These are phyloP conservation scores for Rhizomucor pusillus DNA, from an alignment of 371 early-diverging fungal genomes.

Conservation along the genomic window DNA sequence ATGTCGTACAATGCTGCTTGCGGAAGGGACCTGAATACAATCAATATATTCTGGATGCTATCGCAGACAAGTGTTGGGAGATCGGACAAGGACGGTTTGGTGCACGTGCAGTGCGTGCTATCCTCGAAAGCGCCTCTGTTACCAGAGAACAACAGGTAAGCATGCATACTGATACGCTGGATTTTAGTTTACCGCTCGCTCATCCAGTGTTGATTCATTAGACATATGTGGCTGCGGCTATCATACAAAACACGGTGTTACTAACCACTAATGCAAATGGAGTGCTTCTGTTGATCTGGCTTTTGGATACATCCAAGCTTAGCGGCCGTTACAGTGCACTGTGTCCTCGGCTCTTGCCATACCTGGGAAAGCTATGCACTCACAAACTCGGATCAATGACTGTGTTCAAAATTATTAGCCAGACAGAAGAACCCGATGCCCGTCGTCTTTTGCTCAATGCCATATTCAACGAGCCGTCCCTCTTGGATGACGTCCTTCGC, in stretches of 20 bases:
- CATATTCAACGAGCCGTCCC: constrained; percentile 54
- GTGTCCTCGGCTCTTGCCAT: constrained; percentile 74
- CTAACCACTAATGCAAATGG: constrained; percentile 89
- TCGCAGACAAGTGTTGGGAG: constrained; percentile 68
- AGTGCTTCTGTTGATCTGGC: constrained; percentile 84
- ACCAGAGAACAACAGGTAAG: constrained; percentile 34
- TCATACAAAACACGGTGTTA: constrained; percentile 75
- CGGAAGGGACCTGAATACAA: constrained; percentile 71
- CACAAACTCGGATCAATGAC: constrained; percentile 86
- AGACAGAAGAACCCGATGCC: constrained; percentile 82
- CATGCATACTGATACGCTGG: too few relatives aligned
- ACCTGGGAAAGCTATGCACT: constrained; percentile 75
- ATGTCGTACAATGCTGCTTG: constrained; percentile 85
- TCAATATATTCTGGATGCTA: constrained; percentile 83
- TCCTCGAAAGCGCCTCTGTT: constrained; percentile 68
- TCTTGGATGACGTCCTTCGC: constrained; percentile 70
- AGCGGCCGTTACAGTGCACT: constrained; percentile 80
- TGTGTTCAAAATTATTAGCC: constrained; percentile 85
- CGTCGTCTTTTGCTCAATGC: constrained; percentile 74
- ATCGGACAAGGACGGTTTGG: constrained; percentile 83
- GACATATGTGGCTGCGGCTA: constrained; percentile 86
- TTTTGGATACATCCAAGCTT: constrained; percentile 80
- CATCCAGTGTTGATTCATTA: constrained; percentile 59
- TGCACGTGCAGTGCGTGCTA: constrained; percentile 79
- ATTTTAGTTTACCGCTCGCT: constrained; percentile 53